phyloP scores from a whole-genome alignment of 2,329 filamentous ascomycete genomes.

The Whalleya microplaca region DNA sequence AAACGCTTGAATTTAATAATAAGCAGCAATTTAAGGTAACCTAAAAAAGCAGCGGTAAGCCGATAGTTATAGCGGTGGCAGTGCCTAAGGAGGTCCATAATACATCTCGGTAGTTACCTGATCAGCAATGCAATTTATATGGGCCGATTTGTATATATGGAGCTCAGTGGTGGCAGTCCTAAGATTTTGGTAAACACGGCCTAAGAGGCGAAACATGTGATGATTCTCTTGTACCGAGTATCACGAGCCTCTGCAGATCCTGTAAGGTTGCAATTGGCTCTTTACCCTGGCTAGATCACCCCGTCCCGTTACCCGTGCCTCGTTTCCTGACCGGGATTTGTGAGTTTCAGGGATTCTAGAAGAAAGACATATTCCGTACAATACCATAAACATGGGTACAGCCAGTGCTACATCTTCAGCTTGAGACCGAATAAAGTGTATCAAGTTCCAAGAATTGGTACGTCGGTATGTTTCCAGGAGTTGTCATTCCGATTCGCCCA shows the following conservation, averaged over 20 bases:
- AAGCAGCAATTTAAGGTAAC: too few species aligned
- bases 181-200: too few species aligned
- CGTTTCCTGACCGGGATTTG: background rate
- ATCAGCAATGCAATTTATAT: too few species aligned
- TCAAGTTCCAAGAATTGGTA: constrained; percentile 1
- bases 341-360: constrained; percentile 1
- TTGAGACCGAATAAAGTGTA: background rate
- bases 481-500: background rate
- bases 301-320: background rate
- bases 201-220: too few species aligned
- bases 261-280: background rate
- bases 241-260: background rate
- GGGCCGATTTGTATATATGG: too few species aligned
- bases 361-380: background rate
- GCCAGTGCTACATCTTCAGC: background rate
- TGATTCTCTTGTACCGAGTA: background rate
- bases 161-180: too few species aligned
- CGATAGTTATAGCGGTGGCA: too few species aligned
- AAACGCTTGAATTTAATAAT: too few species aligned
- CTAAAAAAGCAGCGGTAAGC: too few species aligned
- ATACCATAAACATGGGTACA: background rate
- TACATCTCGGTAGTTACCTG: too few species aligned
- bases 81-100: too few species aligned
- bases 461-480: background rate
- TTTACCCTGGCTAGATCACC: background rate